Conservation (phyloP, 805 yeast genomes). For the Nakazawaea siamensis region DNA sequence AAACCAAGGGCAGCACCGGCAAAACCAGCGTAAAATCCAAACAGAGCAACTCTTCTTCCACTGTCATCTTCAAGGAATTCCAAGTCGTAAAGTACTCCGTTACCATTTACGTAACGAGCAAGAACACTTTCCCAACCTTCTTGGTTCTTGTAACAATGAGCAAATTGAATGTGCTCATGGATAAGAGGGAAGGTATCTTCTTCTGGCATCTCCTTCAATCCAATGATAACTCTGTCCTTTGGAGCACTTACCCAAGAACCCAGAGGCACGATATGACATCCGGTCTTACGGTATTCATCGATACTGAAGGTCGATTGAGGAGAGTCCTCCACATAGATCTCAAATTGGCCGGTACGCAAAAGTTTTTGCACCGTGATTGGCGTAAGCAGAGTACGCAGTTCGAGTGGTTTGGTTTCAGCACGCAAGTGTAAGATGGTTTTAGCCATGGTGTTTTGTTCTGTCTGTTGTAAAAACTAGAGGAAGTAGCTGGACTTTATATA, state of each 20-base stretch:
- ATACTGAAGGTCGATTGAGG: slow-evolving; percentile 73
- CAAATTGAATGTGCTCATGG: slow-evolving; percentile 97
- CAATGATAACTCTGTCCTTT: slow-evolving; percentile 78
- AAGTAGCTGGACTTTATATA: too few species aligned
- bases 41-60: slow-evolving; percentile 99
- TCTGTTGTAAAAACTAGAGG: too few species aligned
- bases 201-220: slow-evolving; percentile 94
- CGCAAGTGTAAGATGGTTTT: slow-evolving; percentile 80
- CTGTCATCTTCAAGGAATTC: slow-evolving; percentile 91
- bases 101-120: slow-evolving; percentile 82
- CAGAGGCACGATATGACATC: slow-evolving; percentile 83
- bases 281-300: slow-evolving; percentile 70
- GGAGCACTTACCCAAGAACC: slow-evolving; percentile 96
- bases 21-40: slow-evolving; percentile 99
- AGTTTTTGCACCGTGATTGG: slow-evolving; percentile 84
- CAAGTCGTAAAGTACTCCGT: slow-evolving; percentile 85
- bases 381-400: slow-evolving; percentile 94
- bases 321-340: slow-evolving; percentile 81
- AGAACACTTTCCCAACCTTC: slow-evolving; percentile 95
- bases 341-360: slow-evolving; percentile 73
- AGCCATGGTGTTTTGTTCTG: too few species aligned
- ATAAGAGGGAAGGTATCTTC: slow-evolving; percentile 80
- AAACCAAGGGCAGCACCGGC: slow-evolving; percentile 98
- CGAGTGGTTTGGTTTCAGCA: slow-evolving; percentile 95
- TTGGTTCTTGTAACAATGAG: slow-evolving; percentile 97